Evolutionary conservation across 2,329 filamentous ascomycete species (phyloP), one percentile per base, ranked within the genome.

Genomic region (Cucurbitaria berberidis): DNA sequence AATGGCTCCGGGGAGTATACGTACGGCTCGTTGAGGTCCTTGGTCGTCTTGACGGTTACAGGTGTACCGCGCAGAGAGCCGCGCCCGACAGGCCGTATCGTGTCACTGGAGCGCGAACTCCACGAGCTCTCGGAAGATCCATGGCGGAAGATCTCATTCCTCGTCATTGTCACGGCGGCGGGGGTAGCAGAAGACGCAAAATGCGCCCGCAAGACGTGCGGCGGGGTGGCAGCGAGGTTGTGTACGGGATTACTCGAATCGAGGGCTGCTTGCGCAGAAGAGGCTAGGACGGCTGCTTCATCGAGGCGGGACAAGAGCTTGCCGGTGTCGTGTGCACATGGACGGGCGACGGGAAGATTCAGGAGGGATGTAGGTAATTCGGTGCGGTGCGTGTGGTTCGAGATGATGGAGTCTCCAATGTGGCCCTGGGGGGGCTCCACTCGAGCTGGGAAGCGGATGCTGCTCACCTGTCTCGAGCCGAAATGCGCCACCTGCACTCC

Each of bases 71-170:
- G 72, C 48, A 66, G 63, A 46, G 70, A 66, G 55, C 64, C 62
- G 46, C 79, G 66, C 21, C 62, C 57, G 76, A 76, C 61, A 54
- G 76, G 75, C 75, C 81, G 86, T 62, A 86, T 78, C 34, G 89
- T 91, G 68, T 85, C 83, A 69, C 81, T 83, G 57, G 87, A 89
- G 66, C 83, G 83, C 76, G 83, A 85, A 78, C 86, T 89, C 77
- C 84, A 85, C 61, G 84, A 83, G 81, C 84, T 86, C 77, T 85
- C 85, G 62, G 82, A 78, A 60, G 86, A 87, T 78, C 83, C 86
- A 82, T 88, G 84, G 77, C 86, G 87, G 76, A 81, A 80, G 67
- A 77, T 78, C 73, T 89, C 86, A 79, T 87, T 84, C 76, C 82
- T 84, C 77, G 86, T 84, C 88, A 90, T 90, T 44, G 45, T 68